These are phyloP conservation scores for Multifurca ochricompacta DNA, from an alignment of 768 basidiomycete species.

Conservation along the genomic window DNA sequence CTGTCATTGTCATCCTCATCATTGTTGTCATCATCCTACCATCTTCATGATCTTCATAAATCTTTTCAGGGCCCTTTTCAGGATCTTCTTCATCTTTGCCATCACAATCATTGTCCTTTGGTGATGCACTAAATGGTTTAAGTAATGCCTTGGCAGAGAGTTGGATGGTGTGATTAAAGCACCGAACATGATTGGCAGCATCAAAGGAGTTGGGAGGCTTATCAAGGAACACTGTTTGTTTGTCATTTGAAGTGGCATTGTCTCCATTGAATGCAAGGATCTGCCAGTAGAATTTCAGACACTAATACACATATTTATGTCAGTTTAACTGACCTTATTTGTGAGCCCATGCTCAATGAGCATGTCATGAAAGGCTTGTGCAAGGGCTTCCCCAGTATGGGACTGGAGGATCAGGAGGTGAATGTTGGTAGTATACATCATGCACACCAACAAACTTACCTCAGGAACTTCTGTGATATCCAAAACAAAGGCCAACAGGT, in stretches of 20 bases:
- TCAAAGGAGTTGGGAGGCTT: conserved; percentile 30
- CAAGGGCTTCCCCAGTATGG: conserved; percentile 28
- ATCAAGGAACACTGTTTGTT: not conserved
- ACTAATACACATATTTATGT: too few species aligned
- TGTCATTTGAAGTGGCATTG: conserved; percentile 25
- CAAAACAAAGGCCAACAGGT: conserved; percentile 26
- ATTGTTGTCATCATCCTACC: not conserved
- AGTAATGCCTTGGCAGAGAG: not conserved
- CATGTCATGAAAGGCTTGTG: conserved; percentile 22
- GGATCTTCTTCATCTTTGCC: not conserved
- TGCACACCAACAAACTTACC: not conserved
- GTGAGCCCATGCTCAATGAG: conserved; percentile 25
- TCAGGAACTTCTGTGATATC: conserved; percentile 33
- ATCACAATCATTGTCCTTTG: not conserved
- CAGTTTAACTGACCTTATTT: conserved; percentile 27
- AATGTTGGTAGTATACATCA: not conserved
- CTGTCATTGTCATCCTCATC: not conserved
- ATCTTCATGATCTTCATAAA: too few species aligned
- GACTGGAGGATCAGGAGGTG: not conserved
- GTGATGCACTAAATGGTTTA: not conserved
- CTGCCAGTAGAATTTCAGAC: conserved; percentile 13
- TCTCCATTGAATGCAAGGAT: conserved; percentile 31
- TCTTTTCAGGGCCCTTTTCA: too few species aligned
- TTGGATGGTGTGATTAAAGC: not conserved
- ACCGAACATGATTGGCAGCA: not conserved